phyloP scores from a whole-genome alignment of 2,329 filamentous ascomycete genomes.

The Botrytis fabae region DNA sequence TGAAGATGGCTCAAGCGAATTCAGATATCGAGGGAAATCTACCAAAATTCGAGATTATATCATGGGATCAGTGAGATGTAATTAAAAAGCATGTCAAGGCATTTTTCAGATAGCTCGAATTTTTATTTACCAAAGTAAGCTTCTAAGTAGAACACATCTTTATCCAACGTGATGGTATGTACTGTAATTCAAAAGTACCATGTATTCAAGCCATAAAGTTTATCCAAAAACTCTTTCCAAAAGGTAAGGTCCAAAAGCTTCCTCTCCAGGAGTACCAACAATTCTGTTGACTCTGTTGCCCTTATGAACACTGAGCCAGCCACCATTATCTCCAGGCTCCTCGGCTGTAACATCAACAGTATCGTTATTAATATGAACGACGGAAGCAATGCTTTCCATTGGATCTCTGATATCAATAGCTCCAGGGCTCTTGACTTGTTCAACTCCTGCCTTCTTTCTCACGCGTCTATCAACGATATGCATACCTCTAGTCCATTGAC shows the following conservation, averaged over 20 bases:
- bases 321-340: slow-evolving; percentile 67
- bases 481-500: slow-evolving; percentile 94
- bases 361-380: slow-evolving; percentile 45
- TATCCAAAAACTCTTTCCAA: slow-evolving; percentile 56
- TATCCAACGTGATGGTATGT: slow-evolving; percentile 10
- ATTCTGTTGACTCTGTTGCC: slow-evolving; percentile 82
- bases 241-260: slow-evolving; percentile 64
- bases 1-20: not conserved
- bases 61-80: not conserved
- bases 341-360: slow-evolving; percentile 50
- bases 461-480: slow-evolving; percentile 77
- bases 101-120: not conserved
- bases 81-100: not conserved
- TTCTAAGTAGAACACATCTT: slow-evolving; percentile 1
- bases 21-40: not conserved
- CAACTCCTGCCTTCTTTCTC: slow-evolving; percentile 52
- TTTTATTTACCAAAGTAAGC: not conserved
- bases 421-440: slow-evolving; percentile 39
- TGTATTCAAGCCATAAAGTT: not conserved
- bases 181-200: slow-evolving; percentile 9
- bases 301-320: slow-evolving; percentile 72
- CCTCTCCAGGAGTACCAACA: slow-evolving; percentile 66
- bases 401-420: slow-evolving; percentile 42
- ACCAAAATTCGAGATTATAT: not conserved
- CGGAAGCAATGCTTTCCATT: slow-evolving; percentile 33